Conservation (phyloP, 768 basidiomycete genomes). For the Myochromella boudieri region DNA sequence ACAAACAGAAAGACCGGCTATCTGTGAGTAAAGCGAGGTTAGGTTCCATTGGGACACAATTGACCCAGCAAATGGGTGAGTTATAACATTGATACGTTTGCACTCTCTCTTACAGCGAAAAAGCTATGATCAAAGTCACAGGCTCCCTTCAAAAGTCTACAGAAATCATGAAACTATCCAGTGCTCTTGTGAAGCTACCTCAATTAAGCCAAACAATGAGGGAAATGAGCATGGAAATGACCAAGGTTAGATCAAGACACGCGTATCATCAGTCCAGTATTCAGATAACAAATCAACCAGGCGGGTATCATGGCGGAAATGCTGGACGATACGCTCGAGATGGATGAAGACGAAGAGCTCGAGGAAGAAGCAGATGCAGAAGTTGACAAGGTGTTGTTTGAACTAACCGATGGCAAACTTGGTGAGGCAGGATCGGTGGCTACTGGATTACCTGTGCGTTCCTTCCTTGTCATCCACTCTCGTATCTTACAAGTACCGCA, state of each 20-base stretch:
- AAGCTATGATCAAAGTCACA: slow-evolving; percentile 96
- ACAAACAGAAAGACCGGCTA: slow-evolving; percentile 91
- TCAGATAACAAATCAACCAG: slow-evolving; percentile 43
- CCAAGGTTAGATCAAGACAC: slow-evolving; percentile 60
- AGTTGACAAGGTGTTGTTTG: slow-evolving; percentile 94
- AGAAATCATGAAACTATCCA: slow-evolving; percentile 99
- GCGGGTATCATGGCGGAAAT: slow-evolving; percentile 98
- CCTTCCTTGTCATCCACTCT: slow-evolving; percentile 1
- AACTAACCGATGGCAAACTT: slow-evolving; percentile 95
- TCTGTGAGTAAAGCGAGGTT: slow-evolving; percentile 91
- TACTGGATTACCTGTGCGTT: slow-evolving; percentile 73
- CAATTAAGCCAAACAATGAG: slow-evolving; percentile 93
- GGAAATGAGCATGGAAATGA: slow-evolving; percentile 99
- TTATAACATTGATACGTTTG: slow-evolving; percentile 11
- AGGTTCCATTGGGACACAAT: slow-evolving; percentile 86
- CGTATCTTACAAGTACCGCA: slow-evolving; percentile 48
- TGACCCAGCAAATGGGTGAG: slow-evolving; percentile 90
- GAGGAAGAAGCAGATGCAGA: slow-evolving; percentile 97
- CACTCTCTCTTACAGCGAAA: slow-evolving; percentile 1
- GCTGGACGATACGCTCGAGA: slow-evolving; percentile 89
- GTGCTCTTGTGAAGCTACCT: slow-evolving; percentile 85
- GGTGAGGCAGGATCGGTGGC: slow-evolving; percentile 78
- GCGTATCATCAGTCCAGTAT: not conserved
- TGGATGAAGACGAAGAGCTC: slow-evolving; percentile 93
- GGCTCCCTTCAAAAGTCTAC: slow-evolving; percentile 98